These are phyloP conservation scores for Stropharia rugosoannulata DNA, from an alignment of 768 basidiomycete genomes.

Conservation along the genomic window DNA sequence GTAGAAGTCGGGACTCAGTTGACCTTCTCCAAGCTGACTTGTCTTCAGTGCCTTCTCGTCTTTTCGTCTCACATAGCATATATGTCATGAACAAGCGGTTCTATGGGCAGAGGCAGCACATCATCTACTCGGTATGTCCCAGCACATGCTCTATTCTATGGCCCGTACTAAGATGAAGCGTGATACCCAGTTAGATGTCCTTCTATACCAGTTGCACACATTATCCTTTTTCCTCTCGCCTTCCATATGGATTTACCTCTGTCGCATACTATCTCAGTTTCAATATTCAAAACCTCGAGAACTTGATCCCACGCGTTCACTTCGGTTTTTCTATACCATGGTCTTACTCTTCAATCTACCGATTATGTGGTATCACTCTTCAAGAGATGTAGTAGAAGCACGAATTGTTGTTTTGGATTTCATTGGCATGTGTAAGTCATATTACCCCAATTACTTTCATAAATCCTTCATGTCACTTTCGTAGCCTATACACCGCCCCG, in stretches of 20 bases:
- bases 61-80: slow-evolving; percentile 11
- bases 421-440: slow-evolving; percentile 66
- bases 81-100: slow-evolving; percentile 60
- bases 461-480: not conserved
- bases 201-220: slow-evolving; percentile 72
- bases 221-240: slow-evolving; percentile 80
- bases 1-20: too few relatives aligned
- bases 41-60: too few relatives aligned
- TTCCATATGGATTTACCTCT: slow-evolving; percentile 53
- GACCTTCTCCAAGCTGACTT: too few relatives aligned
- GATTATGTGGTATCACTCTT: slow-evolving; percentile 62
- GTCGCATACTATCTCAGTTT: slow-evolving; percentile 59
- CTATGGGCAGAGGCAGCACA: slow-evolving; percentile 69
- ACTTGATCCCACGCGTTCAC: slow-evolving; percentile 58
- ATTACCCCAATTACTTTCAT: not conserved
- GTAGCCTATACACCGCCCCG: slow-evolving; percentile 63
- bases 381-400: slow-evolving; percentile 51
- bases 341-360: slow-evolving; percentile 58
- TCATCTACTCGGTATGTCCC: slow-evolving; percentile 60
- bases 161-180: slow-evolving; percentile 1
- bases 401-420: slow-evolving; percentile 73
- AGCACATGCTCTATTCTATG: not conserved
- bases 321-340: slow-evolving; percentile 66
- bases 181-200: slow-evolving; percentile 56
- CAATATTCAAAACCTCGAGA: slow-evolving; percentile 69